Percentiles rank a stretch among this genome's conserved stretches.
Conservation (phyloP, 202 grass and related monocot species). For the Panicum virgatum region DNA sequence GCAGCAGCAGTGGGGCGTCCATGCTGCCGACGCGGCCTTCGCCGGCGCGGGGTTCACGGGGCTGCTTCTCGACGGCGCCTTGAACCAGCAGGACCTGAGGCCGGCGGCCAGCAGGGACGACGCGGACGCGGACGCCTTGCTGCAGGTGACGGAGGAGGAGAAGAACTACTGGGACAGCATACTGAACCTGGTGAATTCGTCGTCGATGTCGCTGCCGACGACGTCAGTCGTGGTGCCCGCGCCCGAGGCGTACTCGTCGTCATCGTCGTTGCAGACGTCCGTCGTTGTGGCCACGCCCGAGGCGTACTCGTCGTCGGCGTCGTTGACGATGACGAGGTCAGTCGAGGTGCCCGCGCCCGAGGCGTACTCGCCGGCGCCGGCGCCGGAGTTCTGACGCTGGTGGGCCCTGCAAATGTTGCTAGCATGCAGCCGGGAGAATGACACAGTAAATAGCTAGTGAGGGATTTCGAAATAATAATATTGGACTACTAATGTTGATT, state of each 20-base stretch:
- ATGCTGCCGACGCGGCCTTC: conserved; percentile 25
- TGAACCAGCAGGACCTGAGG: conserved; percentile 40
- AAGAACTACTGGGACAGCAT: conserved; percentile 66
- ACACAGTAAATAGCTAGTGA: conserved; percentile 50
- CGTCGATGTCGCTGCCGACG: conserved; percentile 16
- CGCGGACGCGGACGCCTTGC: neutral
- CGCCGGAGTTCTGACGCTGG: conserved; percentile 43
- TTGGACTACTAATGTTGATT: conserved; percentile 51
- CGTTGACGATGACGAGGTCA: neutral
- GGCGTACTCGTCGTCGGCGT: conserved; percentile 29
- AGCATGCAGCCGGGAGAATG: neutral
- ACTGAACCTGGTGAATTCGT: conserved; percentile 58
- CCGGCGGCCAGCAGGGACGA: conserved; percentile 2
- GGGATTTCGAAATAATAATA: conserved; percentile 37
- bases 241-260: conserved; percentile 32
- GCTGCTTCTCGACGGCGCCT: conserved; percentile 45
- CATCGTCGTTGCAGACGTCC: neutral
- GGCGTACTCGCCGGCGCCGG: conserved; percentile 46
- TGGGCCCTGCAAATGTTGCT: neutral
- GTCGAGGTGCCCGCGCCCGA: neutral
- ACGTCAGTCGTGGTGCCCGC: neutral
- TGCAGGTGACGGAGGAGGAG: conserved; percentile 48
- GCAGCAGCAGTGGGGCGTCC: conserved; percentile 34
- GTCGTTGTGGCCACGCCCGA: neutral
- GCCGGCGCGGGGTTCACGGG: conserved; percentile 44